Evolutionary conservation across 345 rosid genomes (phyloP).

Genomic region (Euphorbia tirucalli): DNA sequence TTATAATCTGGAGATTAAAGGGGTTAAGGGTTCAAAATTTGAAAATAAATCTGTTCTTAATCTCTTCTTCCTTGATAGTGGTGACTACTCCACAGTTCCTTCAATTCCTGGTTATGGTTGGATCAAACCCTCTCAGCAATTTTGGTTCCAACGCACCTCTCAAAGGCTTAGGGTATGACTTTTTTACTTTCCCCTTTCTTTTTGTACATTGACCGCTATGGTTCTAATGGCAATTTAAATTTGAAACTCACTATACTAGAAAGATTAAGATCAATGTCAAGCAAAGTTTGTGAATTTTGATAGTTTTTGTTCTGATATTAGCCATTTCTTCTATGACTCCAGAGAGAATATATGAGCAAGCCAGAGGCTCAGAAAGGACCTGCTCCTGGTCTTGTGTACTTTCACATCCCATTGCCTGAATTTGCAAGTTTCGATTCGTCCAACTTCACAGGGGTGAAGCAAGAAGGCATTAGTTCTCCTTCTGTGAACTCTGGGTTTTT

Average conservation of each 20-base stretch:
- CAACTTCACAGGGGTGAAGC: constrained; percentile 63
- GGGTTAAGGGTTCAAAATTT: constrained; percentile 61
- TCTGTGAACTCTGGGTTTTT: constrained; percentile 87
- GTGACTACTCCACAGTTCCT: constrained; percentile 65
- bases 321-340: constrained; percentile 12
- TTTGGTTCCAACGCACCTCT: constrained; percentile 86
- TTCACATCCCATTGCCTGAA: constrained; percentile 94
- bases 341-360: constrained; percentile 58
- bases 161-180: constrained; percentile 69
- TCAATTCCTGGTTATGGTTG: constrained; percentile 67
- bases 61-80: constrained; percentile 81
- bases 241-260: neutral
- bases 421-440: constrained; percentile 53
- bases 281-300: neutral
- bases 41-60: constrained; percentile 80
- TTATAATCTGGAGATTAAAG: constrained; percentile 74
- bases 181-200: neutral
- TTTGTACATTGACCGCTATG: no score
- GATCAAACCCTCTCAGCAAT: constrained; percentile 82
- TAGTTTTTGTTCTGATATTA: neutral
- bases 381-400: constrained; percentile 85
- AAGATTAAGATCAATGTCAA: neutral
- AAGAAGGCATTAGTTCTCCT: constrained; percentile 67
- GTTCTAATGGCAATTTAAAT: no score
- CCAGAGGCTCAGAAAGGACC: constrained; percentile 54